Evolutionary conservation across 1,139 yeast species (phyloP), one percentile per base, ranked within the genome.

Genomic region (Yamadazyma blattariae): DNA sequence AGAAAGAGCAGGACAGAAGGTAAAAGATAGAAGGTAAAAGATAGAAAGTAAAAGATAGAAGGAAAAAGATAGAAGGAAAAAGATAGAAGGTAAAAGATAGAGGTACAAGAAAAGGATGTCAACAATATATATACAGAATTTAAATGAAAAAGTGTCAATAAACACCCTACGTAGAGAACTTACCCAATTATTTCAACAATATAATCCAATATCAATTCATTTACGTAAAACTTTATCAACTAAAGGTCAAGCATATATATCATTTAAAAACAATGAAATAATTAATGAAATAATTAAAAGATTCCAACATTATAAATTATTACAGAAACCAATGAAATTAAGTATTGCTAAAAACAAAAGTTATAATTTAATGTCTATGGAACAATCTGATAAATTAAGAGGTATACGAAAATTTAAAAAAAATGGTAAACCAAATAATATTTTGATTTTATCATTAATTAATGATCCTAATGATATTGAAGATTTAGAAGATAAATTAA

Each of bases 171-270:
- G 73, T 41, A 45, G 52, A 2, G 67, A 64, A 11, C 64, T 87
- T 6, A 43, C 46, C 4, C 51, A 56, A 2, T 42, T 67, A 2
- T 80, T 82, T 29, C 40, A 67, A 52, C 83, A 86, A 0, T 45
- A 40, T 26, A 53, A 61, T 0, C 65, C 84, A 1, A 45, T 71
- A 10, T 77, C 74, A 28, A 60, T 88, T 7, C 67, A 77, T 1
- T 79, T 89, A 1, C 81, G 79, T 42, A 72, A 72, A 44, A 82
- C 79, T 48, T 51, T 85, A 19, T 71, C 69, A 39, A 69, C 85
- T 73, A 71, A 80, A 38, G 96, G 96, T 2, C 97, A 89, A 57
- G 96, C 96, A 2, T 92, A 89, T 57, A 70, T 92, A 20, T 46
- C 88, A 10, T 77, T 74, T 47, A 35, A 40, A 12, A 29, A 17